A percentile compares a stretch with the other conserved stretches of the same genome.
Evolutionary conservation across 1,284 basidiomycete genomes (phyloP).

Genomic region (Tilletia caries): DNA sequence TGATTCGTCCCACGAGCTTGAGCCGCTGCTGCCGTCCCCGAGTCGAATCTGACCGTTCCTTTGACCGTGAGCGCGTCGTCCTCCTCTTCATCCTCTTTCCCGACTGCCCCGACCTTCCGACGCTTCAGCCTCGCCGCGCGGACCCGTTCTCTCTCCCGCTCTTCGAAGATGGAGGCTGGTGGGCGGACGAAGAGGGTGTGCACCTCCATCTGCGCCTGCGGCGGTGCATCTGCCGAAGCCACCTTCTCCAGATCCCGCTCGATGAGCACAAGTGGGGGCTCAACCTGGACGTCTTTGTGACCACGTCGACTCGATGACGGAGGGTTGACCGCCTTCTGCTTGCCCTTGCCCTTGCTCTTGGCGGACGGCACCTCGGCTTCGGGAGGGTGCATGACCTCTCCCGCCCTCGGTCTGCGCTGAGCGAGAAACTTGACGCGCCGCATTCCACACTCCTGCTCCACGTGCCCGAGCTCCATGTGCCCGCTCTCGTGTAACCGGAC

Average conservation of each 20-base stretch:
- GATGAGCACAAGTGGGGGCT: neutral
- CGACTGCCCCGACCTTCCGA: neutral
- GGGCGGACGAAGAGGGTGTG: conserved; percentile 9
- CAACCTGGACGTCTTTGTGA: too few relatives aligned
- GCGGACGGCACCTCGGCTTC: neutral
- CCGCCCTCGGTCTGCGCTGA: neutral
- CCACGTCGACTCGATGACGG: neutral
- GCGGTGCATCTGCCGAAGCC: neutral
- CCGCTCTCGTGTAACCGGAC: neutral
- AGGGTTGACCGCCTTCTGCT: neutral
- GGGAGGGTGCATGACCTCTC: neutral
- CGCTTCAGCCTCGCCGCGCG: conserved; percentile 1
- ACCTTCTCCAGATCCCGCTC: neutral
- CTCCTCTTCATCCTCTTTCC: neutral
- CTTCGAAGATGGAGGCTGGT: conserved; percentile 2
- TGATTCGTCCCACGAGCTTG: too few relatives aligned
- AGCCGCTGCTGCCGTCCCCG: too few relatives aligned
- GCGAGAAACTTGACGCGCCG: conserved; percentile 4
- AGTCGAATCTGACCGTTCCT: neutral
- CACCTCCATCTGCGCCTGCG: neutral
- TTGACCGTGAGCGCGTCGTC: neutral
- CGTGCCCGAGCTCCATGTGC: neutral
- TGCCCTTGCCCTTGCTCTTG: neutral
- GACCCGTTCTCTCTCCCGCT: neutral
- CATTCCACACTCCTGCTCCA: neutral